These are phyloP conservation scores for Pestalotiopsis sp. DNA, from an alignment of 2,329 filamentous ascomycete species.

Conservation along the genomic window DNA sequence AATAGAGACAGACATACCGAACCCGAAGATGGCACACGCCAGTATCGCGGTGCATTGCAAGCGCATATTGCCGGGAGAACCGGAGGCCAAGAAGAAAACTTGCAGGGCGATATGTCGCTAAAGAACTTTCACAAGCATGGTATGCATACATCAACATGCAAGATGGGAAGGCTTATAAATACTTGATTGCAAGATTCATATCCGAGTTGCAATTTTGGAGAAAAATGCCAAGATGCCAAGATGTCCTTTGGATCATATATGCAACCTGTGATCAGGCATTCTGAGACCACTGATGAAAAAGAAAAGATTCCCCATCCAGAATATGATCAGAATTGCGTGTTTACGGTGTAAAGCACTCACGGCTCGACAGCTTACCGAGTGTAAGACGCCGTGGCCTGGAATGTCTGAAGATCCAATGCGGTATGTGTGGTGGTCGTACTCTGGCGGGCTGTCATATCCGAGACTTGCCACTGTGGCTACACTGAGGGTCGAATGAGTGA, in stretches of 20 bases:
- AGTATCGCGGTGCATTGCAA: background rate
- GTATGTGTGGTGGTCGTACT: background rate
- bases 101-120: background rate
- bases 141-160: background rate
- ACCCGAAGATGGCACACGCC: background rate
- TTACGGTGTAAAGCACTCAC: background rate
- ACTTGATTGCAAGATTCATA: background rate
- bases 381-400: background rate
- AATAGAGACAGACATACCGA: slow-evolving; percentile 1
- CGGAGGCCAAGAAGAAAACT: background rate
- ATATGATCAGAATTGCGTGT: background rate
- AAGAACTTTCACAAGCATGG: background rate
- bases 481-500: background rate
- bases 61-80: background rate
- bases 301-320: background rate
- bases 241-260: background rate
- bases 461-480: background rate
- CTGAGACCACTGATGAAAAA: background rate
- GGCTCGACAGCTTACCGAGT: background rate
- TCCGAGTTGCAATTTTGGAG: background rate
- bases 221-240: background rate
- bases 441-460: background rate
- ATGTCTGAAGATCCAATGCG: background rate
- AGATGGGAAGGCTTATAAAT: background rate
- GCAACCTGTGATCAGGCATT: background rate